Evolutionary conservation across 2,329 filamentous ascomycete genomes (phyloP).

Genomic region (Gyromitra esculenta): DNA sequence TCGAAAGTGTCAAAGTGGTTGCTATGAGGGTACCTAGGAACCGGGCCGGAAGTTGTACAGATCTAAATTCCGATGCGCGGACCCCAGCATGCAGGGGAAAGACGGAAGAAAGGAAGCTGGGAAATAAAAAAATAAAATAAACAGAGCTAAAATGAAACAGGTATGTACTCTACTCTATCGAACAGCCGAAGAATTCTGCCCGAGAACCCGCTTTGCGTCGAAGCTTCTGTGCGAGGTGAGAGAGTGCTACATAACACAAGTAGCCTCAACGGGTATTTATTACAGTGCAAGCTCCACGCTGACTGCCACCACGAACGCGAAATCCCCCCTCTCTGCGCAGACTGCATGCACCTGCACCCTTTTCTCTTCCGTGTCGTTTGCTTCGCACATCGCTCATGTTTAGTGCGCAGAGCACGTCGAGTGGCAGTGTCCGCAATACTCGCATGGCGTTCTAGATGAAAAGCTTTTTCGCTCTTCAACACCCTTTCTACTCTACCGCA

Average conservation of each 20-base stretch:
- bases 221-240: neutral
- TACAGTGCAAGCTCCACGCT: neutral
- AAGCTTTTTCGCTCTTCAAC: neutral
- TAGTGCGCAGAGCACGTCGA: neutral
- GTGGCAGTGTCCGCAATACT: neutral
- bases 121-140: neutral
- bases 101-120: neutral
- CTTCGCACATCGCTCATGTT: neutral
- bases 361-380: neutral
- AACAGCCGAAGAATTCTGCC: conserved; percentile 16
- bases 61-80: conserved; percentile 28
- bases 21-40: conserved; percentile 5
- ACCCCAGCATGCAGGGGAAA: conserved; percentile 27
- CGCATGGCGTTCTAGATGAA: neutral
- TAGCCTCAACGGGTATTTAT: conserved; percentile 6
- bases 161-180: conserved; percentile 1
- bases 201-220: conserved; percentile 18
- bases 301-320: neutral
- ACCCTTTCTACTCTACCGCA: neutral
- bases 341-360: neutral
- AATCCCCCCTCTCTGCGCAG: neutral
- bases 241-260: no score
- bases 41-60: conserved; percentile 23
- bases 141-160: neutral
- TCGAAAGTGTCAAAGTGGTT: conserved; percentile 26